Percentiles rank a stretch among this genome's conserved stretches.
Evolutionary conservation across 176 grass and related monocot species (phyloP).

Genomic region (Ensete glaucum): DNA sequence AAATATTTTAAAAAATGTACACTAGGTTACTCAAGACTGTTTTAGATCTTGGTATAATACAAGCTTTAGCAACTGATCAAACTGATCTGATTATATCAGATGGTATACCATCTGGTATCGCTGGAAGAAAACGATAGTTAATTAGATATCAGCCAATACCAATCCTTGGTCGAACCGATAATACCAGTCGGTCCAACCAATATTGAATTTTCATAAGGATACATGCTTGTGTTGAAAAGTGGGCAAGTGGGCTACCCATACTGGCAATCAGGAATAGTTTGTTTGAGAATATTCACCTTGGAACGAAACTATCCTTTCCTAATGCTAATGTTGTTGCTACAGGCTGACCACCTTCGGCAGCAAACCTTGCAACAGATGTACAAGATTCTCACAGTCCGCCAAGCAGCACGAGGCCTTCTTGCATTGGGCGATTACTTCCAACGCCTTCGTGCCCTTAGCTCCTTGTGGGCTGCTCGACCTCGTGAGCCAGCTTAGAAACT

Average conservation of each 20-base stretch:
- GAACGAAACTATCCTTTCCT: background rate
- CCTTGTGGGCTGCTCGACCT: conserved; percentile 39
- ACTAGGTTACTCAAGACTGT: too few species aligned
- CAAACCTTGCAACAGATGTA: conserved; percentile 38
- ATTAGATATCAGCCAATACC: too few species aligned
- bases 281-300: background rate
- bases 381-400: conserved; percentile 41
- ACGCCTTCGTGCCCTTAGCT: conserved; percentile 40
- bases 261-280: background rate
- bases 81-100: too few species aligned
- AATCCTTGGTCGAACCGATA: too few species aligned
- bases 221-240: background rate
- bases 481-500: conserved; percentile 30
- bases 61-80: too few species aligned
- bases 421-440: conserved; percentile 39
- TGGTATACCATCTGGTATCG: too few species aligned
- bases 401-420: conserved; percentile 38
- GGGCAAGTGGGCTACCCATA: background rate
- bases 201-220: too few species aligned
- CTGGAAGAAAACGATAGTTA: too few species aligned
- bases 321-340: conserved; percentile 1
- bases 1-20: too few species aligned
- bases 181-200: too few species aligned
- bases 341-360: conserved; percentile 41
- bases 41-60: too few species aligned